Percentiles rank a stretch among this genome's conserved stretches.
Evolutionary conservation across 2,329 filamentous ascomycete species (phyloP).

Genomic region (Remersonia thermophila): DNA sequence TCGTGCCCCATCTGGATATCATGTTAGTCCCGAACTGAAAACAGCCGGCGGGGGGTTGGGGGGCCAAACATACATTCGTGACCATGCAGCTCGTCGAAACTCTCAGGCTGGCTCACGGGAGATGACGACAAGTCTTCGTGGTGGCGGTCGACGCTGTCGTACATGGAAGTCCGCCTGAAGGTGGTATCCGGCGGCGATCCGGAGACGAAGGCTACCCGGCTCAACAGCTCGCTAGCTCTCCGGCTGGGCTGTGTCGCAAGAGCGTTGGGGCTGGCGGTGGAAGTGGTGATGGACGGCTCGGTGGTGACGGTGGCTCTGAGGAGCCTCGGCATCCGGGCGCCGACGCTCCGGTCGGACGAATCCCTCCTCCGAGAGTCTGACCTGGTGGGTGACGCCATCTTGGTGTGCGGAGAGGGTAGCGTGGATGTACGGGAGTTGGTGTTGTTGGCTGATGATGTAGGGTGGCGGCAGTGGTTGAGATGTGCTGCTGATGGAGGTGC

Average conservation of each 20-base stretch:
- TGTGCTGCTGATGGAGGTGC: not conserved
- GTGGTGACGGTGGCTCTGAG: conserved; percentile 43
- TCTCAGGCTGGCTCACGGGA: conserved; percentile 18
- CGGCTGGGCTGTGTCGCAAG: conserved; percentile 36
- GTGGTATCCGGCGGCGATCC: conserved; percentile 26
- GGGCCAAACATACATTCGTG: conserved; percentile 11
- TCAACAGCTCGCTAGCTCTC: conserved; percentile 43
- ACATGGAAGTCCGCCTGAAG: conserved; percentile 24
- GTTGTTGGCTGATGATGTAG: not conserved
- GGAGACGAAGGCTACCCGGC: conserved; percentile 39
- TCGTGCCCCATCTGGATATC: conserved; percentile 31
- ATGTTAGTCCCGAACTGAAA: conserved; percentile 7
- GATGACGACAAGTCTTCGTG: conserved; percentile 18
- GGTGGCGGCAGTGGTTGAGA: not conserved
- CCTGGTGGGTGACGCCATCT: conserved; percentile 27
- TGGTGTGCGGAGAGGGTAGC: conserved; percentile 5
- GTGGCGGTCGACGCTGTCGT: conserved; percentile 20
- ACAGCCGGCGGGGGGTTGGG: not conserved
- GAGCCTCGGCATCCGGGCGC: conserved; percentile 38
- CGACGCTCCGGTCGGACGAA: conserved; percentile 28
- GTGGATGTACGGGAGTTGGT: not conserved
- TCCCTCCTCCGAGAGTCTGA: conserved; percentile 27
- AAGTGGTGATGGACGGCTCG: conserved; percentile 45
- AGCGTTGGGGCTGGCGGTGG: conserved; percentile 39
- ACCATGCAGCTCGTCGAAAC: conserved; percentile 20